Percentiles rank a stretch among this genome's conserved stretches.
phyloP scores from a whole-genome alignment of 371 early-diverging fungal genomes.

The Mucor irregularis region DNA sequence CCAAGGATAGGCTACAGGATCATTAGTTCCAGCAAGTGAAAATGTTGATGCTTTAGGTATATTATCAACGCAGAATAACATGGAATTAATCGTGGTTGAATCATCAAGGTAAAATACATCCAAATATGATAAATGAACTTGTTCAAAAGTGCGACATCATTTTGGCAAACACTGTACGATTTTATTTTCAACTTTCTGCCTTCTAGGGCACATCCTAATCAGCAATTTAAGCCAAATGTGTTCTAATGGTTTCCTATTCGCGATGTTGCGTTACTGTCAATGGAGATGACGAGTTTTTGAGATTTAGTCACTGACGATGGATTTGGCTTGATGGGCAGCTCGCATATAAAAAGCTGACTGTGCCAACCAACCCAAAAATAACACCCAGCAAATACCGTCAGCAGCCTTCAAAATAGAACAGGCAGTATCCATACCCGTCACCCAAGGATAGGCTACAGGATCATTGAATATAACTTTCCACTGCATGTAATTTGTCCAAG shows the following conservation, averaged over 20 bases:
- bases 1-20: conserved; percentile 39
- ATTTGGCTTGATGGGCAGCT: conserved; percentile 11
- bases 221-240: no score
- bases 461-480: conserved; percentile 36
- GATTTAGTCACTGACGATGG: neutral
- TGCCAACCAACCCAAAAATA: conserved; percentile 30
- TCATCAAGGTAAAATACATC: conserved; percentile 17
- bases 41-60: conserved; percentile 7
- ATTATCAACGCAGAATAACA: conserved; percentile 12
- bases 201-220: no score
- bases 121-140: conserved; percentile 9
- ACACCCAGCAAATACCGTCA: conserved; percentile 35
- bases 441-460: conserved; percentile 40
- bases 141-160: no score
- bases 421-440: conserved; percentile 38
- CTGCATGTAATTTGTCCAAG: conserved; percentile 44
- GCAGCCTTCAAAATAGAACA: conserved; percentile 33
- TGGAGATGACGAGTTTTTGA: no score
- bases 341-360: conserved; percentile 22
- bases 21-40: conserved; percentile 14
- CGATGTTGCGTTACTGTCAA: no score
- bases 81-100: conserved; percentile 15
- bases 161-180: no score
- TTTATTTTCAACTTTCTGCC: no score
- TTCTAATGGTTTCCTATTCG: no score